Evolutionary conservation across 1,139 yeast species (phyloP).

Genomic region (Sugiyamaella castrensis): DNA sequence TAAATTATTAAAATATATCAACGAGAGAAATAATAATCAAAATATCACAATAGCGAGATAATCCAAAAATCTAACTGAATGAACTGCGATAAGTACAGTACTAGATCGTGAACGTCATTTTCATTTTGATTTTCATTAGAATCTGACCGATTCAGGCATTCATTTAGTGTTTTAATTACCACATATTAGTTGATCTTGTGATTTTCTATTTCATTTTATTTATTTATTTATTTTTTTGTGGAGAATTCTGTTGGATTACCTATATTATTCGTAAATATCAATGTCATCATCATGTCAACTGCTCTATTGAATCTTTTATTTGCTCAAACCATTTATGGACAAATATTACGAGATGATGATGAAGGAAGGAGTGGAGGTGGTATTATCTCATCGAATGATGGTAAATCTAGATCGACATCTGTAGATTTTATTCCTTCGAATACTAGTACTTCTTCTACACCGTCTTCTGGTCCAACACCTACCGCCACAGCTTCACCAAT

Average conservation of each 20-base stretch:
- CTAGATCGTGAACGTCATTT: too few species aligned
- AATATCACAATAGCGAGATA: too few species aligned
- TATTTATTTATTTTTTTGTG: neutral
- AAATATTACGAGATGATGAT: slow-evolving; percentile 25
- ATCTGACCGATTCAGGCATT: neutral
- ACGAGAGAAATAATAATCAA: too few species aligned
- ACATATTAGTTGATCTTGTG: neutral
- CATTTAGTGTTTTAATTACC: neutral
- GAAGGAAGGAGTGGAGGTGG: slow-evolving; percentile 13
- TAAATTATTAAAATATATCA: too few species aligned
- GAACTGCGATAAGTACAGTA: too few species aligned
- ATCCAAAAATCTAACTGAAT: too few species aligned
- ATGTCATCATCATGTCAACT: slow-evolving; percentile 27
- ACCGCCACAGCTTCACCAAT: slow-evolving; percentile 1
- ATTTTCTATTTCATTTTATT: neutral
- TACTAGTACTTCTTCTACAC: neutral
- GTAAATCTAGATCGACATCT: slow-evolving; percentile 4
- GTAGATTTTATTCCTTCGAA: too few species aligned
- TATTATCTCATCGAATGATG: neutral
- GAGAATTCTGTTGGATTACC: neutral
- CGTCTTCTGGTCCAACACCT: slow-evolving; percentile 3
- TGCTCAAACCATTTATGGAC: slow-evolving; percentile 35
- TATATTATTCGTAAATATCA: neutral
- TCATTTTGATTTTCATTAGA: too few species aligned
- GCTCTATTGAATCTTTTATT: slow-evolving; percentile 33